Base-by-base conservation (phyloP, 179 eudicot species). In the Carnegiea gigantea region DNA sequence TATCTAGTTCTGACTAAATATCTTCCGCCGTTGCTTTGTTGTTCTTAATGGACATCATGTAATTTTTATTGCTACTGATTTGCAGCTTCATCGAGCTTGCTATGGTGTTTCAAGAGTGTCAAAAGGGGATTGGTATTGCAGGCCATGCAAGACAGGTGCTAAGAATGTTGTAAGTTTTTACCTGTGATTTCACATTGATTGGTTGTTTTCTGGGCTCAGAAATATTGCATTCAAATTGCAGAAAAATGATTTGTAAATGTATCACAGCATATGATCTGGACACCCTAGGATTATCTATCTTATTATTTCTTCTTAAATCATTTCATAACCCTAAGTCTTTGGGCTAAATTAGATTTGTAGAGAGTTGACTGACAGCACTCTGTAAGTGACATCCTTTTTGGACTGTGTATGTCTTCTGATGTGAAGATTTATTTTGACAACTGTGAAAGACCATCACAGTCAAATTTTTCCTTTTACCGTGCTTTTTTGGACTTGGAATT, bases 51-150 rank as follows among this genome's bases (percentile, higher is more conserved):
- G 53, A 53, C 70, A 75, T 70, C 13, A 28, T 60, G 54, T 76
- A 43, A 70, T 67, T 68, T 75, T 30, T n/a, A 75, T 74, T 68
- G 9, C 72, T 77, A 59, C 59, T 65, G 36, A 60, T 82, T 77
- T 68, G 71, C 88, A 91, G 93, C 87, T 91, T 82, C 93, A 91
- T 87, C 93, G 89, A 65, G 93, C 91, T 84, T 91, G 93, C 84
- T 91, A 91, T 84, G 93, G 93, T 38, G 85, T 89, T 85, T 75
- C 91, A 23, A 86, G 82, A 79, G 90, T 87, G 68, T 90, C 92
- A 81, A 89, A 87, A 86, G 85, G 85, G 62, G 83, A 83, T 49
- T 91, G 93, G 93, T 78, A 77, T 78, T 91, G 93, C 80, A 91
- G 93, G 80, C 92, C 93, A 14, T 91, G 93, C 90, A 83, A 81